Evolutionary conservation across 768 basidiomycete genomes (phyloP), one percentile per base, ranked within the genome.

Genomic region (Tricholoma sp.): DNA sequence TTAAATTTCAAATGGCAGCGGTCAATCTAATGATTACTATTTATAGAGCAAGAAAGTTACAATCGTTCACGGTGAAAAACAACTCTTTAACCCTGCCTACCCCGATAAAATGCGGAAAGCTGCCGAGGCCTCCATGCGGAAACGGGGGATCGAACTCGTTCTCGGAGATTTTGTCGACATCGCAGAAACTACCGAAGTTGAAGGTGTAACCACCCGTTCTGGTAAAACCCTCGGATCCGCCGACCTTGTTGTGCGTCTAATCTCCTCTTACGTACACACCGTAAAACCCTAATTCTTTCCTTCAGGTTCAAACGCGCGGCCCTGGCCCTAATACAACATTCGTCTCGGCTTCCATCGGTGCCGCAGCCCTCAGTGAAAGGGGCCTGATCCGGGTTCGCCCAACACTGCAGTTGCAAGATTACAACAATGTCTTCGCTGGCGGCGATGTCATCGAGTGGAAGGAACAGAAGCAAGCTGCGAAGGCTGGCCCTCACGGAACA

Each of bases 361-460:
- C 66, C 0, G 68, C 63, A 39, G 65, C 68, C 16, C 77, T 88
- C 7, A 74, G 60, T 24, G 66, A 50, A 29, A 60, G 59, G 64
- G 81, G 68, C 57, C 69, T 64, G 27, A 78, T 89, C 54, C 80
- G 78, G 57, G 76, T 89, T 14, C 67, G 72, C 35, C 76, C 83
- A 1, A 86, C 84, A 0, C 72, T 89, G 22, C 85, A 87, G 62
- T 67, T 89, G 2, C 64, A 62, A 2, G 71, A 70, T 0, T 68
- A 85, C 63, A 70, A 80, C 1, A 75, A 77, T 58, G 80, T 90
- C 12, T 88, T 86, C 57, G 88, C 87, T 0, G 76, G 72, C 5
- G 88, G 88, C 1, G 88, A 90, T 63, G 76, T 83, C 53, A 79
- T 86, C 57, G 82, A 85, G 35, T 84, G 80, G 76, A 58, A 72